phyloP scores from a whole-genome alignment of 2,329 filamentous ascomycete species.

The Periconia sp. region DNA sequence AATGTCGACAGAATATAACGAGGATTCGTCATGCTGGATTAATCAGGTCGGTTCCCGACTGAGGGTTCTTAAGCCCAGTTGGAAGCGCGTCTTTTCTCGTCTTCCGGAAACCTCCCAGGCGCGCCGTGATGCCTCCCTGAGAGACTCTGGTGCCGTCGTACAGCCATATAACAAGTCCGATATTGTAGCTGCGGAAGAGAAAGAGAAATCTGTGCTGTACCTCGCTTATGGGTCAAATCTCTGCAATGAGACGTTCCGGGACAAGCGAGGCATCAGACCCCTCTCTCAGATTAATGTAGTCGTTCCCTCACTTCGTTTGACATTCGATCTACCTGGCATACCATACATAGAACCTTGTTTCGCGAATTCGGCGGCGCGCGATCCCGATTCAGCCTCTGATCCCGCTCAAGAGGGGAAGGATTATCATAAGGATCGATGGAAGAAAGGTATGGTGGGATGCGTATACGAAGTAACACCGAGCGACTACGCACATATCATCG shows the following conservation, averaged over 20 bases:
- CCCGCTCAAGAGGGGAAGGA: conserved; percentile 35
- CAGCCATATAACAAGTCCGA: conserved; percentile 20
- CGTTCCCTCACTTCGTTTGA: conserved; percentile 77
- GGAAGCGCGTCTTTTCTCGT: conserved; percentile 20
- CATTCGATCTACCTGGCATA: conserved; percentile 84
- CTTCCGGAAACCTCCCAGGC: conserved; percentile 30
- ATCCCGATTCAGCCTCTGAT: conserved; percentile 18
- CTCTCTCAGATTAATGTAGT: conserved; percentile 81
- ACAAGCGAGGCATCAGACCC: conserved; percentile 78
- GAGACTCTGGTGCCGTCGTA: conserved; percentile 31
- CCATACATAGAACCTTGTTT: conserved; percentile 93
- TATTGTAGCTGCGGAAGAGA: conserved; percentile 24
- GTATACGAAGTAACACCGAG: conserved; percentile 89
- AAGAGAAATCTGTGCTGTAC: conserved; percentile 45
- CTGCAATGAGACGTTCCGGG: conserved; percentile 77
- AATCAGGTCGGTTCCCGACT: conserved; percentile 18
- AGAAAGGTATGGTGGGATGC: conserved; percentile 85
- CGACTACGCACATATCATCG: conserved; percentile 86
- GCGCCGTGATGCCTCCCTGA: conserved; percentile 40
- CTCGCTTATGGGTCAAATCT: conserved; percentile 91
- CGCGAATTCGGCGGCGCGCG: conserved; percentile 74
- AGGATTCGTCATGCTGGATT: conserved; percentile 12
- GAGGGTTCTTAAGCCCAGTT: conserved; percentile 1
- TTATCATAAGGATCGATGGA: conserved; percentile 69
- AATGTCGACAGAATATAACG: conserved; percentile 4